Conservation (phyloP, 768 basidiomycete species). For the Naematelia encephala region DNA sequence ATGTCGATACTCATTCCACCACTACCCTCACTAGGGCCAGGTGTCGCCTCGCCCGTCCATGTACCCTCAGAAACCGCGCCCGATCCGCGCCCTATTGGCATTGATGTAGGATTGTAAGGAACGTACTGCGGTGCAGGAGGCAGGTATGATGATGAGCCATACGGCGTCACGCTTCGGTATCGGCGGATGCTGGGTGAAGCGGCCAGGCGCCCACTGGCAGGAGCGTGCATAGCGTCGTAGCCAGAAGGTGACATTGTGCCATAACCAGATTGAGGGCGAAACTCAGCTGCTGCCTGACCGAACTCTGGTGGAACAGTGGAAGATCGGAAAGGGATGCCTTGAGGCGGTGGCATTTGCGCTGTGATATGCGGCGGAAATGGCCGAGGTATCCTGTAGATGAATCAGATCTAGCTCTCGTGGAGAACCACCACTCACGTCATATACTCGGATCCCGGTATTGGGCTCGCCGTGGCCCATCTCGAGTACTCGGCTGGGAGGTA, state of each 20-base stretch:
- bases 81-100: background rate
- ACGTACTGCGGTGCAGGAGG: background rate
- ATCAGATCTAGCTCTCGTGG: background rate
- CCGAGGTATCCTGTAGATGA: background rate
- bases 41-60: background rate
- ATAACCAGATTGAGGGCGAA: background rate
- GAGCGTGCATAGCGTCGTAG: background rate
- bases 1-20: background rate
- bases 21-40: background rate
- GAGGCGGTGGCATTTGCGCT: background rate
- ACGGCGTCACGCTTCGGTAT: constrained; percentile 16
- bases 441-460: background rate
- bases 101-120: background rate
- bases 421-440: background rate
- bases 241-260: background rate
- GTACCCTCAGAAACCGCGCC: background rate
- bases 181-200: constrained; percentile 9
- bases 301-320: background rate
- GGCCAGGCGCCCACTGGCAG: background rate
- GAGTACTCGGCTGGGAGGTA: background rate
- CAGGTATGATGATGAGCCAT: constrained; percentile 6
- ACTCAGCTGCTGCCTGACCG: background rate
- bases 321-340: background rate
- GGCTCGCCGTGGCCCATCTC: constrained; percentile 12
- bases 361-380: background rate